Evolutionary conservation across 2,329 filamentous ascomycete species (phyloP).

Genomic region (Amauroascus niger): DNA sequence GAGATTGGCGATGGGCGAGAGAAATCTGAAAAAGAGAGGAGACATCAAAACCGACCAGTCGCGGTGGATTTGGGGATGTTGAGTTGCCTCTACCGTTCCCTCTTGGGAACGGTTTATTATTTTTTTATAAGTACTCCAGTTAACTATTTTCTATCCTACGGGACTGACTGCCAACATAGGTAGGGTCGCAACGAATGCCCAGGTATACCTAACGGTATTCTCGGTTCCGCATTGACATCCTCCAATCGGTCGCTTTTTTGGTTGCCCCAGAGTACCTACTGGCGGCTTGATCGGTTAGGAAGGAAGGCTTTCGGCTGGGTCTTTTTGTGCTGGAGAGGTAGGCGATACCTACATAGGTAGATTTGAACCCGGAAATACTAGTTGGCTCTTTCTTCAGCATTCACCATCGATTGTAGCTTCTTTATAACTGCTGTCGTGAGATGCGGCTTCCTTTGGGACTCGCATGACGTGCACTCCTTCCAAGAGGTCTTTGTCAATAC

Average conservation of each 20-base stretch:
- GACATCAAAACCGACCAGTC: background rate
- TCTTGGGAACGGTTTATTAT: conserved; percentile 23
- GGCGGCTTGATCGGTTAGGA: no score
- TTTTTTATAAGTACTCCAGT: conserved; percentile 34
- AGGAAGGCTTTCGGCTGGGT: no score
- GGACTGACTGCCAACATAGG: conserved; percentile 24
- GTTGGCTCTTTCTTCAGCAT: background rate
- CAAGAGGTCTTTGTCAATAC: background rate
- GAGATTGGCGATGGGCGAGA: background rate
- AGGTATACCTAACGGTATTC: no score
- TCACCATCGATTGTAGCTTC: background rate
- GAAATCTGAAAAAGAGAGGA: background rate
- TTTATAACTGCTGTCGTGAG: background rate
- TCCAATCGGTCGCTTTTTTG: no score
- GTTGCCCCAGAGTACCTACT: no score
- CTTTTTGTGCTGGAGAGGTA: no score
- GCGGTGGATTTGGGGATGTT: background rate
- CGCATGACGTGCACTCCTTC: conserved; percentile 2
- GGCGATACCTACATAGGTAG: no score
- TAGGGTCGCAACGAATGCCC: background rate
- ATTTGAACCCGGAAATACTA: no score
- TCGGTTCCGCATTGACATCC: no score
- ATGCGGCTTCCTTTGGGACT: background rate
- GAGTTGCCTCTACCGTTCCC: conserved; percentile 14
- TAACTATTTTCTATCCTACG: conserved; percentile 13